phyloP scores from a whole-genome alignment of 805 yeast genomes.

The Nakazawaea wickerhamii region DNA sequence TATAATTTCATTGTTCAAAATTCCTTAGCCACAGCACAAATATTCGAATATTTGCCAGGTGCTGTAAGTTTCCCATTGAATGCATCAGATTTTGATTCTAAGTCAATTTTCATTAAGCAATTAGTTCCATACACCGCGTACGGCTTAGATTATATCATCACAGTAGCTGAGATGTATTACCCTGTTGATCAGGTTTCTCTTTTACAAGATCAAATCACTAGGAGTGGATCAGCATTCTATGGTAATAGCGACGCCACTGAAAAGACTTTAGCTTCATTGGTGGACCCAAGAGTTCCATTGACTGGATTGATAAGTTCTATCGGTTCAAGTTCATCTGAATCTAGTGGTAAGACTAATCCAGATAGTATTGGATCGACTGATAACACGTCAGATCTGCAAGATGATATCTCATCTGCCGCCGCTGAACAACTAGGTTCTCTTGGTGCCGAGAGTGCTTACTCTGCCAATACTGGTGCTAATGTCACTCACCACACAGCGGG shows the following conservation, averaged over 20 bases:
- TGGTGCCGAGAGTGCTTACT: conserved; percentile 1
- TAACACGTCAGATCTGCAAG: conserved; percentile 9
- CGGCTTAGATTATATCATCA: conserved; percentile 58
- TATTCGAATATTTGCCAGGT: conserved; percentile 77
- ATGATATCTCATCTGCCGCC: conserved; percentile 7
- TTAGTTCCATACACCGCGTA: conserved; percentile 70
- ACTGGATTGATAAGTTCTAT: conserved; percentile 32
- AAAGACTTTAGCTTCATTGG: conserved; percentile 53
- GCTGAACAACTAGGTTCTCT: conserved; percentile 4
- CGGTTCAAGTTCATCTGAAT: conserved; percentile 13
- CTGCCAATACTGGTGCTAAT: not conserved
- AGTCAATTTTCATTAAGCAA: conserved; percentile 54
- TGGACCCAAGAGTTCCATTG: conserved; percentile 67
- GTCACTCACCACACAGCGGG: conserved; percentile 21
- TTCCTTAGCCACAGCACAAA: conserved; percentile 76
- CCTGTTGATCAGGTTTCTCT: conserved; percentile 47
- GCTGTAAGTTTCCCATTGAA: conserved; percentile 62
- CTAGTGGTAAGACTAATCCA: conserved; percentile 15
- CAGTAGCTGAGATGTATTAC: conserved; percentile 85
- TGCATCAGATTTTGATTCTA: conserved; percentile 19
- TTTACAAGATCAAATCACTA: conserved; percentile 45
- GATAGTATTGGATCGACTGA: not conserved
- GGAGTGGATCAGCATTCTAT: conserved; percentile 56
- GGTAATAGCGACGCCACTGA: conserved; percentile 51
- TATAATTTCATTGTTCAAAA: conserved; percentile 77